These are phyloP conservation scores for Chytriomyces confervae DNA, from an alignment of 192 early-diverging fungal genomes.

Conservation along the genomic window DNA sequence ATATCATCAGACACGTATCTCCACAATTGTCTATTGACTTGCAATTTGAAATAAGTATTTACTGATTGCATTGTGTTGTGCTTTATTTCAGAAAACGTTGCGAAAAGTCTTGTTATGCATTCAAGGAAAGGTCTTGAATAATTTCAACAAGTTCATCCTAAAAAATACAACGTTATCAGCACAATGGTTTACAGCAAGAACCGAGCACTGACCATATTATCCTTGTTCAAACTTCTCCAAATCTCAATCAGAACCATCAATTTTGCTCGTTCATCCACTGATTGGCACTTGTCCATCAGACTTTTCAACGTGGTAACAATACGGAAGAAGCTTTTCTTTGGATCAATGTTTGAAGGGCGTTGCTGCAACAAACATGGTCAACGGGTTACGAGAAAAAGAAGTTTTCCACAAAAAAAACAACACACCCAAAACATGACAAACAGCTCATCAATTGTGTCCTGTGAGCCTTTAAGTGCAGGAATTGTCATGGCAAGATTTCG, in stretches of 20 bases:
- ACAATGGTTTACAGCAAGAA: too few relatives aligned
- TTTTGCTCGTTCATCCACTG: background rate
- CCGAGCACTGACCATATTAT: too few relatives aligned
- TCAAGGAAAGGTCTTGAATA: too few relatives aligned
- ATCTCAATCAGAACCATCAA: background rate
- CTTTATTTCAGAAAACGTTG: too few relatives aligned
- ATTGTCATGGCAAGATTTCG: background rate
- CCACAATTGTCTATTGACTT: too few relatives aligned
- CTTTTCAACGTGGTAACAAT: background rate
- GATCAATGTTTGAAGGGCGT: background rate
- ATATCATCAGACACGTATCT: too few relatives aligned
- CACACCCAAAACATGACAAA: slow-evolving; percentile 6
- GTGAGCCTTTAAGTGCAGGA: background rate
- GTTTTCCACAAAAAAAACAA: background rate
- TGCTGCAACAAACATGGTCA: background rate
- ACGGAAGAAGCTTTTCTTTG: background rate
- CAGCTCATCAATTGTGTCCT: background rate
- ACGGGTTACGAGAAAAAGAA: background rate
- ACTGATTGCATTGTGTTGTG: too few relatives aligned
- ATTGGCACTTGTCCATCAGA: background rate
- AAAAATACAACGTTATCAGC: too few relatives aligned
- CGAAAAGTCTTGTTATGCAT: too few relatives aligned
- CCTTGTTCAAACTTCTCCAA: background rate
- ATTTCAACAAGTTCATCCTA: too few relatives aligned
- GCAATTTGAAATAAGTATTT: too few relatives aligned